Evolutionary conservation across 192 early-diverging fungal species (phyloP), one percentile per base, ranked within the genome.

Genomic region (Lobosporangium transversale): DNA sequence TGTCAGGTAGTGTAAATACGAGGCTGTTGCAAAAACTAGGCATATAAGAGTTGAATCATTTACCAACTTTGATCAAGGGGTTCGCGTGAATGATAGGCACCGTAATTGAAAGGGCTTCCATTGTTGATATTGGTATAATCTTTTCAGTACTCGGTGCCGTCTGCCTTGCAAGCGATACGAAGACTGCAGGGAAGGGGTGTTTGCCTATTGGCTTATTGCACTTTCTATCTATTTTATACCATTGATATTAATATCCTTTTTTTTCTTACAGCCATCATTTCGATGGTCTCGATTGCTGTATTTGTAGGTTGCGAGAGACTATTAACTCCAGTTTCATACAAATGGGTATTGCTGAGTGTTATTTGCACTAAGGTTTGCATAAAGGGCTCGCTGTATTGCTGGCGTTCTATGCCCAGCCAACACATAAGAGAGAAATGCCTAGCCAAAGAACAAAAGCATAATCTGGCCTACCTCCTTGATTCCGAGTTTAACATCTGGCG

Each of bases 1-100:
- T 58, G 4, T 52, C 60, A 42, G 36, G 37, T 60, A 35, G 27
- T 26, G 40, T 42, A 42, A 7, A 50, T 27, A 14, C 14, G 48
- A 5, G 27, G 9, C 4, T 9, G 7, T 27, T 5, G n/a, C n/a
- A n/a, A n/a, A n/a, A n/a, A n/a, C n/a, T n/a, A n/a, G n/a, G n/a
- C 12, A 2, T 21, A 50, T 26, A 5, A 24, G 9, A 4, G 5
- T 5, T 50, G 23, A 50, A 21, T 50, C 9, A 2, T 50, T 26
- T 8, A 45, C 14, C 21, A 20, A 45, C 44, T 45, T 45, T 4
- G 4, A 45, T 45, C n/a, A n/a, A n/a, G n/a, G n/a, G n/a, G n/a
- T n/a, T n/a, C n/a, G n/a, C n/a, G n/a, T n/a, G n/a, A n/a, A n/a
- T n/a, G n/a, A n/a, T n/a, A n/a, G n/a, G n/a, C n/a, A n/a, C n/a